A percentile compares a stretch with the other conserved stretches of the same genome.
Evolutionary conservation across 2,329 filamentous ascomycete species (phyloP).

Genomic region (Fonsecaea multimorphosa): DNA sequence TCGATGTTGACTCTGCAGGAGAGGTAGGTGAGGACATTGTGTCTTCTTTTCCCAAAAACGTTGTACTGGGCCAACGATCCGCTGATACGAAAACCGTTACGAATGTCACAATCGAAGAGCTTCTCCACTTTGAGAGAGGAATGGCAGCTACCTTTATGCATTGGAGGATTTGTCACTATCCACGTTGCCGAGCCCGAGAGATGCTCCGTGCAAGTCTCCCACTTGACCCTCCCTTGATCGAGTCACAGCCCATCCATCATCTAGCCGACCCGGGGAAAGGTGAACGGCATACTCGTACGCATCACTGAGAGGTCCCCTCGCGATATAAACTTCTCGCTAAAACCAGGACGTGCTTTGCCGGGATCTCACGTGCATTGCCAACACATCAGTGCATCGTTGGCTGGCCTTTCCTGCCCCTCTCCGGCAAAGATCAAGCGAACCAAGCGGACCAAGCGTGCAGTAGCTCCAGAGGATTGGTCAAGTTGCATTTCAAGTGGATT

Average conservation of each 20-base stretch:
- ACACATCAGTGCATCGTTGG: constrained; percentile 12
- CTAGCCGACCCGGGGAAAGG: not conserved
- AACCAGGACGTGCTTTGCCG: not conserved
- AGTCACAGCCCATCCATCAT: not conserved
- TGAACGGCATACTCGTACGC: not conserved
- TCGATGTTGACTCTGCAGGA: constrained; percentile 48
- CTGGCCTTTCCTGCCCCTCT: not conserved
- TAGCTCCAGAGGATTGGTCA: constrained; percentile 5
- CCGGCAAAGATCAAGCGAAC: not conserved
- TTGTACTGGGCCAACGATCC: not conserved
- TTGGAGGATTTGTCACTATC: not conserved
- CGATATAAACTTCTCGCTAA: constrained; percentile 5
- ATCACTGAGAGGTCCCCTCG: not conserved
- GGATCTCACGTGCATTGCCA: constrained; percentile 15
- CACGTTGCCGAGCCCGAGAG: not conserved
- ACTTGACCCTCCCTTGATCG: not conserved
- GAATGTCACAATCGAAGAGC: not conserved
- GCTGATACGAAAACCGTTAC: not conserved
- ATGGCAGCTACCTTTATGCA: not conserved
- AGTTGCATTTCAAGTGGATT: constrained; percentile 6
- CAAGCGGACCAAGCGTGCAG: constrained; percentile 13
- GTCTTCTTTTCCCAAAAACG: not conserved
- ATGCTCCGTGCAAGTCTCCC: not conserved
- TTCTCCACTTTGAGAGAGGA: not conserved
- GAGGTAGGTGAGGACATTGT: constrained; percentile 44